Percentiles rank a stretch among this genome's conserved stretches.
Evolutionary conservation across 768 basidiomycete species (phyloP).

Genomic region (Sarcodon aspratus): DNA sequence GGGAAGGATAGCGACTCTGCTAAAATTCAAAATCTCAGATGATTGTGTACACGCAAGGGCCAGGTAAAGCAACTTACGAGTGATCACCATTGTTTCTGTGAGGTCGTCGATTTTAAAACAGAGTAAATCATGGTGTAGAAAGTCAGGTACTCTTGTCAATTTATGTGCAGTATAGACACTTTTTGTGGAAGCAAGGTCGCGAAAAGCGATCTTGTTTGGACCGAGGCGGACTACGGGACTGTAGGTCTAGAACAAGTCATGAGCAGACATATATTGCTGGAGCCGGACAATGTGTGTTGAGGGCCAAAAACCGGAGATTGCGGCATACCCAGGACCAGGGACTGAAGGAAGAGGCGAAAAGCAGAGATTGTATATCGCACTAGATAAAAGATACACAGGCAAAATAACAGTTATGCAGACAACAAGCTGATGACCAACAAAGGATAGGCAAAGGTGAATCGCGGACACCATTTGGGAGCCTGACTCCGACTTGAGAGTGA

Average conservation of each 20-base stretch:
- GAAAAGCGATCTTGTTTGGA: constrained; percentile 73
- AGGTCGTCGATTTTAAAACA: constrained; percentile 7
- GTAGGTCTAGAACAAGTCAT: constrained; percentile 57
- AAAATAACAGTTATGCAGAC: constrained; percentile 15
- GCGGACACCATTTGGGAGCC: too few species aligned
- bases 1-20: constrained; percentile 77
- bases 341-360: constrained; percentile 62
- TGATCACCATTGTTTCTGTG: constrained; percentile 74
- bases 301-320: constrained; percentile 63
- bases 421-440: constrained; percentile 5
- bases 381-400: constrained; percentile 22
- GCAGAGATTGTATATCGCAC: constrained; percentile 34
- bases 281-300: constrained; percentile 63
- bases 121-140: constrained; percentile 26
- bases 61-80: constrained; percentile 38
- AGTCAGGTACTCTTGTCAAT: constrained; percentile 78
- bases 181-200: constrained; percentile 57
- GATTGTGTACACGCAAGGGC: constrained; percentile 26
- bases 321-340: constrained; percentile 75
- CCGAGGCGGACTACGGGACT: constrained; percentile 73
- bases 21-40: constrained; percentile 23
- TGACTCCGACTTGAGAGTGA: too few species aligned
- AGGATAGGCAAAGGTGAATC: too few species aligned
- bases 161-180: constrained; percentile 75
- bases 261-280: constrained; percentile 59